Conservation (phyloP, 345 rosid genomes). For the Xanthoceras sorbifolium region DNA sequence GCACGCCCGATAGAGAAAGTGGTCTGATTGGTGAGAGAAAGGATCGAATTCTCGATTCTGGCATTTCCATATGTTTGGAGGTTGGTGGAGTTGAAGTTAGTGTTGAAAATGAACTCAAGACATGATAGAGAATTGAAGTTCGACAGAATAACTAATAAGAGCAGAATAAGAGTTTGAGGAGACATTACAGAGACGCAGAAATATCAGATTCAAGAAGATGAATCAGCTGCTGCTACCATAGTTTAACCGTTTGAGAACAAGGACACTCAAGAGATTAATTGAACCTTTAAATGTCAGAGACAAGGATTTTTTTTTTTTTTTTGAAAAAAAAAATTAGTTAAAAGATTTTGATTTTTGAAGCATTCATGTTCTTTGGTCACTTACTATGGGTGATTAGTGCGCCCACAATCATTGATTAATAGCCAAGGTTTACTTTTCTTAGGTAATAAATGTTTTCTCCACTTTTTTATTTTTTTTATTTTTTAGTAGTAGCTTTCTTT, state of each 20-base stretch:
- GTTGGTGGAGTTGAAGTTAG: slow-evolving; percentile 38
- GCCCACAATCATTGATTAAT: not conserved
- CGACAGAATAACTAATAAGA: not conserved
- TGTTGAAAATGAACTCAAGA: slow-evolving; percentile 32
- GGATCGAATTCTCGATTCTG: slow-evolving; percentile 39
- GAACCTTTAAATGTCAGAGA: no score
- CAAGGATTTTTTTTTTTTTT: no score
- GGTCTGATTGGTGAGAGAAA: slow-evolving; percentile 45
- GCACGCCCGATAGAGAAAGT: slow-evolving; percentile 45
- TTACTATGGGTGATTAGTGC: not conserved
- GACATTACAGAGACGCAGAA: not conserved
- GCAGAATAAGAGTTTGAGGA: not conserved
- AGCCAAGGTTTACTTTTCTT: not conserved
- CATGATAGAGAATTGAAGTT: slow-evolving; percentile 6
- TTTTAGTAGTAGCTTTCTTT: no score
- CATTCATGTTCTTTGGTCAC: not conserved
- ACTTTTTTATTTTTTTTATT: not conserved
- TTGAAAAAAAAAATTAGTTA: not conserved
- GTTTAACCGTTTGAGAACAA: not conserved
- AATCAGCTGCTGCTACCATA: not conserved
- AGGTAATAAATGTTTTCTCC: not conserved
- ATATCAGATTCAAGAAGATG: not conserved
- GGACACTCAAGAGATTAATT: not conserved
- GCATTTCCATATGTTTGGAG: slow-evolving; percentile 37
- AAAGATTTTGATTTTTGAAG: not conserved